Percentiles rank a stretch among this genome's conserved stretches.
phyloP scores from a whole-genome alignment of 345 rosid species.

The Durio zibethinus region DNA sequence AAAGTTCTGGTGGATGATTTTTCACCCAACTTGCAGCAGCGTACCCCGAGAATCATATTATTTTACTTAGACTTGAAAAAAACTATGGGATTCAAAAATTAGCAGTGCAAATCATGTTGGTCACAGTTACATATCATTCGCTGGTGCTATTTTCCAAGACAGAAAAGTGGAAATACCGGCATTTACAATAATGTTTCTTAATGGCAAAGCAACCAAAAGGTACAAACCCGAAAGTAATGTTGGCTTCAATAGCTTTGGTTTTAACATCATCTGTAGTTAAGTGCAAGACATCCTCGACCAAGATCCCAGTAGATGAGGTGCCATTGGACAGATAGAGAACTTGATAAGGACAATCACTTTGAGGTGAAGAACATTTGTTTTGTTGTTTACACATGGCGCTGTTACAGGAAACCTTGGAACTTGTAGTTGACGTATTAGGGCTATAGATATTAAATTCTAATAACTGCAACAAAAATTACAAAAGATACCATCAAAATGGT shows the following conservation, averaged over 20 bases:
- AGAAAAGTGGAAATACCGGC: not conserved
- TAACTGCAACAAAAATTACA: constrained; percentile 25
- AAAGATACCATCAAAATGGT: not conserved
- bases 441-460: constrained; percentile 49
- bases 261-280: constrained; percentile 34
- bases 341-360: constrained; percentile 47
- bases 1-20: not conserved
- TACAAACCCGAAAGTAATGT: constrained; percentile 53
- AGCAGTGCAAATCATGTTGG: not conserved
- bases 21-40: not conserved
- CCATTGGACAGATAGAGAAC: constrained; percentile 51
- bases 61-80: not conserved
- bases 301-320: constrained; percentile 54
- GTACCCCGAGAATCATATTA: not conserved
- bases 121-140: not conserved
- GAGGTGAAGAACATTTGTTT: constrained; percentile 35
- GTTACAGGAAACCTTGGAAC: constrained; percentile 47
- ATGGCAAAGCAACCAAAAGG: not conserved
- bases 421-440: constrained; percentile 54
- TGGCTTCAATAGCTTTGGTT: constrained; percentile 35
- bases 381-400: constrained; percentile 37
- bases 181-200: not conserved
- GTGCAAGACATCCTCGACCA: constrained; percentile 60
- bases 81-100: not conserved
- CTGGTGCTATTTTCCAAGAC: not conserved